A percentile compares a stretch with the other conserved stretches of the same genome.
phyloP scores from a whole-genome alignment of 2,329 filamentous ascomycete genomes.

The Pseudonectria buxi region DNA sequence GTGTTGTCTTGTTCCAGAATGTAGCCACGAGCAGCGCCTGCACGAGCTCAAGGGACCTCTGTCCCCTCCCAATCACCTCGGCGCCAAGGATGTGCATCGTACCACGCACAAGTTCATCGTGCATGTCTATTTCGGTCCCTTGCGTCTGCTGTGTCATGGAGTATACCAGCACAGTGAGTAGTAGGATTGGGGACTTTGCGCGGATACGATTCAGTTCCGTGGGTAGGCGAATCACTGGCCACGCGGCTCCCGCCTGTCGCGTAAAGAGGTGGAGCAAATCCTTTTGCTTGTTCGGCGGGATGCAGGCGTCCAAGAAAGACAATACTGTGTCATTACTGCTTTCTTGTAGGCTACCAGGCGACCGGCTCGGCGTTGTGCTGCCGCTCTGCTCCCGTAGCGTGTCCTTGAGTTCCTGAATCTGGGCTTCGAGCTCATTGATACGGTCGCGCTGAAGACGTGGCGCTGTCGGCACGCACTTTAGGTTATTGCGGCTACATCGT shows the following conservation, averaged over 20 bases:
- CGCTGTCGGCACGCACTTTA: conserved; percentile 8
- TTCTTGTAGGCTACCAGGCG: not conserved
- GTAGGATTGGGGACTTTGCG: not conserved
- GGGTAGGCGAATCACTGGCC: not conserved
- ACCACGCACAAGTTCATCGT: conserved; percentile 1
- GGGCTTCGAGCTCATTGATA: conserved; percentile 11
- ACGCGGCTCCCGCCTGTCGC: not conserved
- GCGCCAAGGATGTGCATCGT: conserved; percentile 1
- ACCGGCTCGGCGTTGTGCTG: not conserved
- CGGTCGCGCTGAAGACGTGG: conserved; percentile 10
- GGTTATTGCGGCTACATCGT: conserved; percentile 3
- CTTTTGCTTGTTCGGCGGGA: not conserved
- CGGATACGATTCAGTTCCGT: not conserved
- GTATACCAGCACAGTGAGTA: not conserved
- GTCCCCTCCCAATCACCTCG: not conserved
- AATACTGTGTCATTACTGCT: not conserved
- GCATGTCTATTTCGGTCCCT: not conserved
- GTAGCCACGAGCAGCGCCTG: conserved; percentile 1
- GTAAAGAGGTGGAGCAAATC: not conserved
- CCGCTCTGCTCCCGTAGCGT: not conserved
- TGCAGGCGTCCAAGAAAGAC: not conserved
- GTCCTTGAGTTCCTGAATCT: conserved; percentile 5
- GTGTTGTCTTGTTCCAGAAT: not conserved
- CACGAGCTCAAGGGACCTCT: conserved; percentile 1
- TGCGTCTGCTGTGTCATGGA: not conserved